phyloP scores from a whole-genome alignment of 441 rosid species.

The Raphanus hybrid region DNA sequence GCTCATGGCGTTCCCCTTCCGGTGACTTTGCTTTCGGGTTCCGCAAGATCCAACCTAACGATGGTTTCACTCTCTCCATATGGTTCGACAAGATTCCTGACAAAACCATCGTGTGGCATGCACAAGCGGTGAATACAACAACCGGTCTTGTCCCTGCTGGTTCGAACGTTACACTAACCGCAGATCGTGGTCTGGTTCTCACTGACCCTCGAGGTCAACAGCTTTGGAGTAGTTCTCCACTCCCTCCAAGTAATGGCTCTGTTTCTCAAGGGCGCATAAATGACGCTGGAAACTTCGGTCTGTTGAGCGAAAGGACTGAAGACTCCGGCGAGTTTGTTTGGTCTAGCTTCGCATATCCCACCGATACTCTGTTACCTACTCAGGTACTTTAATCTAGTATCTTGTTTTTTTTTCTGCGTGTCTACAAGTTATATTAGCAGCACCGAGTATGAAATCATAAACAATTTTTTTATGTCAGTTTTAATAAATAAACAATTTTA shows the following conservation, averaged over 20 bases:
- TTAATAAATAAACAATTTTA: too few relatives aligned
- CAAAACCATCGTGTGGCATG: constrained; percentile 37
- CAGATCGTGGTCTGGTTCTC: constrained; percentile 23
- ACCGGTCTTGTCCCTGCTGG: constrained; percentile 27
- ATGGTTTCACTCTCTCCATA: constrained; percentile 29
- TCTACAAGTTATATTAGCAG: too few relatives aligned
- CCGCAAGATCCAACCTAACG: constrained; percentile 21
- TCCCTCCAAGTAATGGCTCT: neutral
- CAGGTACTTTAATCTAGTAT: neutral
- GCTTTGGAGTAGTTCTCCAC: constrained; percentile 20
- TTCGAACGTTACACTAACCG: constrained; percentile 25
- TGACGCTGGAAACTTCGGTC: constrained; percentile 1
- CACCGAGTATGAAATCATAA: too few relatives aligned
- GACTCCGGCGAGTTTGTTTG: constrained; percentile 1
- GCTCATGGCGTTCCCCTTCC: constrained; percentile 33
- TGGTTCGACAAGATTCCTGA: constrained; percentile 36
- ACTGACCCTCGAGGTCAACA: constrained; percentile 24
- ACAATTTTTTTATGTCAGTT: too few relatives aligned
- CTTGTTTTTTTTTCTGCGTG: too few relatives aligned
- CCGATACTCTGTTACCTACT: neutral
- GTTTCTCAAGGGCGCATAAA: constrained; percentile 12
- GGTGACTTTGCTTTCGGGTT: constrained; percentile 40
- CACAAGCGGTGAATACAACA: constrained; percentile 16
- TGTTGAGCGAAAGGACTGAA: neutral
- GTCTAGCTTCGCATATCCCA: neutral